Evolutionary conservation across 331 rosid genomes (phyloP), one percentile per base, ranked within the genome.

Genomic region (Telfairia occidentalis): DNA sequence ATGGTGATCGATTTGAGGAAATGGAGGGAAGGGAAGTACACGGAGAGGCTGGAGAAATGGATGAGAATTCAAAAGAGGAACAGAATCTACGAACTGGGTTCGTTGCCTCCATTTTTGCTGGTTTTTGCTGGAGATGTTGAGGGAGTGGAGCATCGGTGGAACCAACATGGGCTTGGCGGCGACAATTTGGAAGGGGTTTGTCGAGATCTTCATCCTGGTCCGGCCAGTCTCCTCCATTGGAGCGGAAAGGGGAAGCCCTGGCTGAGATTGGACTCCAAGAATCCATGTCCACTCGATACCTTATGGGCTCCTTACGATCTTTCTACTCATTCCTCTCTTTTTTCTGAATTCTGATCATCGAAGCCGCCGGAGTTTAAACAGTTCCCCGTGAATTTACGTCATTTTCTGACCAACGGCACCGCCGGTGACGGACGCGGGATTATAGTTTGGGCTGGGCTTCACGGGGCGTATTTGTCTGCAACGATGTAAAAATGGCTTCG

Each of bases 171-270:
- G 1, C 92, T 92, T 0, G 98, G 98, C 2, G 98, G 98, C 4
- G 98, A 92, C 24, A 92, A 92, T 24, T 77, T 92, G 58, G 87
- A 87, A 71, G 98, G 98, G 0, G 83, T 89, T 0, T 90, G 98
- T 58, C 76, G 97, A 9, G 86, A 90, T 70, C 88, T 93, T 34
- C 98, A 93, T 34, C 90, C 94, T 0, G 98, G 98, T 15, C 97
- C 96, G 5, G 97, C 88, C 48, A 93, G 98, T 71, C 77, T 93
- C 5, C 85, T 93, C 28, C 98, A 93, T 65, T 93, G 98, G 98
- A 93, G 98, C 71, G 98, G 98, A 5, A 93, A 93, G 32, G 98
- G 98, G 34, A 93, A 93, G 80, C 98, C 98, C 0, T 93, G 98
- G 98, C 86, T 90, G 18, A 80, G 98, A 49, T 78, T 93, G 57